A percentile compares a stretch with the other conserved stretches of the same genome.
phyloP scores from a whole-genome alignment of 78 protist species.

The Cavenderia fasciculata region DNA sequence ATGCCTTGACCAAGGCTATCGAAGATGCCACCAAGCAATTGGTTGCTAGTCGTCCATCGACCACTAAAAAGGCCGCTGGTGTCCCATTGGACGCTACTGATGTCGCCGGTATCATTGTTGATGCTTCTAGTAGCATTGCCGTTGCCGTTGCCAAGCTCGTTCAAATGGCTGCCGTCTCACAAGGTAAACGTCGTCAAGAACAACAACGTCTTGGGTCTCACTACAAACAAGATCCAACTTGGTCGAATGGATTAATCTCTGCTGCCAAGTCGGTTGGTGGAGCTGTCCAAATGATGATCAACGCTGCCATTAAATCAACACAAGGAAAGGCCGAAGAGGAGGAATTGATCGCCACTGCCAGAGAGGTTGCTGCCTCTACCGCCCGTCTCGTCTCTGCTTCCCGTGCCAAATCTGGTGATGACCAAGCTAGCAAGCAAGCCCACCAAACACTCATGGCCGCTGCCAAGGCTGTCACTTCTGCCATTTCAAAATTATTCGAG shows the following conservation, averaged over 20 bases:
- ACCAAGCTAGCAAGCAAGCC: constrained; percentile 46
- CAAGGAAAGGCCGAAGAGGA: constrained; percentile 79
- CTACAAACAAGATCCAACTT: constrained; percentile 83
- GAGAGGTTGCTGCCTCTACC: constrained; percentile 77
- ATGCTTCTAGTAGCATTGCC: constrained; percentile 72
- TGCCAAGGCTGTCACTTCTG: constrained; percentile 74
- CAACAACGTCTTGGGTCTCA: constrained; percentile 19
- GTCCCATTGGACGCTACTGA: constrained; percentile 50
- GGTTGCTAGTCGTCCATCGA: constrained; percentile 66
- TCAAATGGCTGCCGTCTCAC: constrained; percentile 72
- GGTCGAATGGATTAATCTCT: constrained; percentile 81
- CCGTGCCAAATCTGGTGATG: constrained; percentile 82
- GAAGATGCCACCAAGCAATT: constrained; percentile 54
- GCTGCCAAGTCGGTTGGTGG: constrained; percentile 82
- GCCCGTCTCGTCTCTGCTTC: constrained; percentile 81
- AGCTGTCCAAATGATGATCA: constrained; percentile 62
- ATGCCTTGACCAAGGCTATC: constrained; percentile 41
- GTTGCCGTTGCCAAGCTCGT: constrained; percentile 68
- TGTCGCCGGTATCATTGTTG: constrained; percentile 67
- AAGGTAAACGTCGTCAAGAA: constrained; percentile 59
- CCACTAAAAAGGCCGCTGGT: constrained; percentile 5
- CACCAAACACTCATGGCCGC: constrained; percentile 23
- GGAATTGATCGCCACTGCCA: constrained; percentile 77
- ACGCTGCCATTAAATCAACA: constrained; percentile 66
- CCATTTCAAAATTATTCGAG: constrained; percentile 59